phyloP scores from a whole-genome alignment of 306 rosid genomes.

The Vigna hirtella region DNA sequence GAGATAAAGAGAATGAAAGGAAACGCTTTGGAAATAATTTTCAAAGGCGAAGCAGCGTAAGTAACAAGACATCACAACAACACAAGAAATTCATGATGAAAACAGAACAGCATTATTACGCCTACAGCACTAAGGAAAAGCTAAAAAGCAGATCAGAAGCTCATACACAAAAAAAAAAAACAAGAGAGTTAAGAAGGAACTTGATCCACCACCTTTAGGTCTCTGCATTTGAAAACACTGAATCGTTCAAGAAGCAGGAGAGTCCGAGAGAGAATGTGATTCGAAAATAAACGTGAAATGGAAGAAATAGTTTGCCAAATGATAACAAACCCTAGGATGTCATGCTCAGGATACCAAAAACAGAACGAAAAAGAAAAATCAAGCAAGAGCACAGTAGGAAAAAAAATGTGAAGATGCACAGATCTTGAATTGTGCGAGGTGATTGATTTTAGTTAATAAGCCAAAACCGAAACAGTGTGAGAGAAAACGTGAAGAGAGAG shows the following conservation, averaged over 20 bases:
- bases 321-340: conserved; percentile 40
- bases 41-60: not conserved
- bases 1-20: not conserved
- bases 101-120: conserved; percentile 46
- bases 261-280: not conserved
- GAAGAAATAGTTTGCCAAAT: conserved; percentile 18
- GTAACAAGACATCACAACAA: conserved; percentile 45
- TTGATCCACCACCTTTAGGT: conserved; percentile 14
- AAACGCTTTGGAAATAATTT: not conserved
- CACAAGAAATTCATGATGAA: conserved; percentile 43
- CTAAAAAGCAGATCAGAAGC: conserved; percentile 45
- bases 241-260: not conserved
- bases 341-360: conserved; percentile 1
- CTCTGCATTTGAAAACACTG: conserved; percentile 18
- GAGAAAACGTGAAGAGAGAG: conserved; percentile 13
- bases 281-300: not conserved
- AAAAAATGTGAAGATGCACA: not conserved
- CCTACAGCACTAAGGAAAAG: conserved; percentile 48
- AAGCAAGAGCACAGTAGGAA: not conserved
- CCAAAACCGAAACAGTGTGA: conserved; percentile 14
- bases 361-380: not conserved
- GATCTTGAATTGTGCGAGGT: conserved; percentile 7
- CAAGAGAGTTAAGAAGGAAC: conserved; percentile 19
- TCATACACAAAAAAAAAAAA: not conserved
- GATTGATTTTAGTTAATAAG: not conserved